Conservation (phyloP, 2,329 filamentous ascomycete genomes). For the Shiraia sp. region DNA sequence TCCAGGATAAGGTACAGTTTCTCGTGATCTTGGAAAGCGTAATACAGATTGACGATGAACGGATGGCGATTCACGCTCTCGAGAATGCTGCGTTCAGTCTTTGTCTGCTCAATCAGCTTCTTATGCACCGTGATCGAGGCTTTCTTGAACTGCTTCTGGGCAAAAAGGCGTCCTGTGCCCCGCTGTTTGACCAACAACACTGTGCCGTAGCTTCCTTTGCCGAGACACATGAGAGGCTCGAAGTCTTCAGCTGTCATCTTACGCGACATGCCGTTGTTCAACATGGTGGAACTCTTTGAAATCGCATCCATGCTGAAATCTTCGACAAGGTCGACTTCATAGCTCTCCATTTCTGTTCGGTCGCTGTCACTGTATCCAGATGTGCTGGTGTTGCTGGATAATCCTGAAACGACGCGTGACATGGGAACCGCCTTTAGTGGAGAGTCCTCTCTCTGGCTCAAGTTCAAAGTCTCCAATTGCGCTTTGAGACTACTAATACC, state of each 20-base stretch:
- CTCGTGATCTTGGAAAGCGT: constrained; percentile 97
- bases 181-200: constrained; percentile 92
- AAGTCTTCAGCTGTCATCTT: constrained; percentile 96
- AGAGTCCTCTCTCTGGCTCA: constrained; percentile 63
- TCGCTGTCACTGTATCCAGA: constrained; percentile 67
- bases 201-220: constrained; percentile 94
- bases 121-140: constrained; percentile 94
- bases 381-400: constrained; percentile 61
- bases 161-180: constrained; percentile 84
- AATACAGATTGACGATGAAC: constrained; percentile 97
- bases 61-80: constrained; percentile 96
- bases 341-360: constrained; percentile 75
- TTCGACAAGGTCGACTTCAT: constrained; percentile 80
- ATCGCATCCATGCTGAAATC: constrained; percentile 73
- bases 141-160: constrained; percentile 98
- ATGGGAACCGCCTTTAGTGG: constrained; percentile 49
- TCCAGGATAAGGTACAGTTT: constrained; percentile 97
- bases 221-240: constrained; percentile 85
- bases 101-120: constrained; percentile 94
- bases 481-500: constrained; percentile 83
- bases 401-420: constrained; percentile 39
- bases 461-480: constrained; percentile 76
- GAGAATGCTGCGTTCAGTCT: constrained; percentile 91
- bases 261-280: constrained; percentile 58
- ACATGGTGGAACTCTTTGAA: constrained; percentile 40